Conservation (phyloP, 2,329 filamentous ascomycete genomes). For the Aspergillus fijiensis region DNA sequence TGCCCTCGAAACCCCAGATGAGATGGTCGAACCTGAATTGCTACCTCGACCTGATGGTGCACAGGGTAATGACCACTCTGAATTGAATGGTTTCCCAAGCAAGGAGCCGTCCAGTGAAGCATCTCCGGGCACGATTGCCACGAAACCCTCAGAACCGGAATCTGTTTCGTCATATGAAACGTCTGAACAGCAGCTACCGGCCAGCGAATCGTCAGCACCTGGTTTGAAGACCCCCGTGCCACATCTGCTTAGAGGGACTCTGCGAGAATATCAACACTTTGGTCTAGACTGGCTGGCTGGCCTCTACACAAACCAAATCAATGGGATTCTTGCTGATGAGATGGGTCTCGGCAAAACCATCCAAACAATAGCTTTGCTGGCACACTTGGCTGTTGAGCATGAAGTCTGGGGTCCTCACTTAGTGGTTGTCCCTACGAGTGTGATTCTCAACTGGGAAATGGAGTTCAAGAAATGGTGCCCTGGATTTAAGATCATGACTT, state of each 20-base stretch:
- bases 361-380: slow-evolving; percentile 90
- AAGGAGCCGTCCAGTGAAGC: slow-evolving; percentile 41
- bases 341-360: slow-evolving; percentile 99
- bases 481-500: slow-evolving; percentile 95
- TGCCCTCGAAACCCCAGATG: not conserved
- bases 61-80: slow-evolving; percentile 1
- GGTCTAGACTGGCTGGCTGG: slow-evolving; percentile 97
- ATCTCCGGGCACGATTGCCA: slow-evolving; percentile 44
- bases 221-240: slow-evolving; percentile 69
- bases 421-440: slow-evolving; percentile 93
- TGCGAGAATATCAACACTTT: slow-evolving; percentile 94
- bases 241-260: slow-evolving; percentile 77
- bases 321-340: slow-evolving; percentile 94
- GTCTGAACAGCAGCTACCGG: slow-evolving; percentile 35
- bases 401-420: slow-evolving; percentile 95
- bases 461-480: slow-evolving; percentile 99
- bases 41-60: not conserved
- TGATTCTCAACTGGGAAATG: slow-evolving; percentile 99
- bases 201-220: slow-evolving; percentile 43
- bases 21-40: not conserved
- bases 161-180: slow-evolving; percentile 45
- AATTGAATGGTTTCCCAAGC: slow-evolving; percentile 27
- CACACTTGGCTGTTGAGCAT: slow-evolving; percentile 86
- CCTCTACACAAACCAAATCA: slow-evolving; percentile 86
- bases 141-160: slow-evolving; percentile 47